These are phyloP conservation scores for Diaporthe nobilis DNA, from an alignment of 2,329 filamentous ascomycete species.

Conservation along the genomic window DNA sequence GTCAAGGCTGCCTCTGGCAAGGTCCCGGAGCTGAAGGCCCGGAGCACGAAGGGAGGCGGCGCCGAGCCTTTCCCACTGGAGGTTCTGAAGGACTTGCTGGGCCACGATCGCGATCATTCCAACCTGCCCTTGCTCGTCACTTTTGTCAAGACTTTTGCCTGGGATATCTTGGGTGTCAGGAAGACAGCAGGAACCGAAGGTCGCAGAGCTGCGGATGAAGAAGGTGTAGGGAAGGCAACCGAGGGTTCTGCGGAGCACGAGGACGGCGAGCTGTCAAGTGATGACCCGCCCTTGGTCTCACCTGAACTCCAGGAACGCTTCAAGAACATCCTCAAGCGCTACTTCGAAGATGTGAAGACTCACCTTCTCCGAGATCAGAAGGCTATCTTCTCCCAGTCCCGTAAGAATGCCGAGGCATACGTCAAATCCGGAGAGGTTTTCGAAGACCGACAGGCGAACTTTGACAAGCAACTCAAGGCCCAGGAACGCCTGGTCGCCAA, in stretches of 20 bases:
- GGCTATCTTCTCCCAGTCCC: slow-evolving; percentile 85
- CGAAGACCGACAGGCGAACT: slow-evolving; percentile 95
- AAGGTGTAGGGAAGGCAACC: slow-evolving; percentile 74
- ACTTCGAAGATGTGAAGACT: slow-evolving; percentile 92
- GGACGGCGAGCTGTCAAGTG: slow-evolving; percentile 56
- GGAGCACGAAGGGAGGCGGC: slow-evolving; percentile 73
- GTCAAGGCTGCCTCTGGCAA: slow-evolving; percentile 75
- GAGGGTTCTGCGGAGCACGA: slow-evolving; percentile 62
- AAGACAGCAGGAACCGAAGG: slow-evolving; percentile 71
- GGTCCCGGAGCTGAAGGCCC: slow-evolving; percentile 70
- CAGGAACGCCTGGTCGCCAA: slow-evolving; percentile 93
- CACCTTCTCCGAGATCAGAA: slow-evolving; percentile 95
- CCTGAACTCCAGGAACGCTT: slow-evolving; percentile 88
- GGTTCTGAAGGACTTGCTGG: slow-evolving; percentile 96
- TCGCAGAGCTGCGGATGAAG: slow-evolving; percentile 87
- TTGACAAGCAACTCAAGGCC: slow-evolving; percentile 92
- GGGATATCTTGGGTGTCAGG: slow-evolving; percentile 92
- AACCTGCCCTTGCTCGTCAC: slow-evolving; percentile 93
- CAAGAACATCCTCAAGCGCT: slow-evolving; percentile 85
- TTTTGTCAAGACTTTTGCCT: slow-evolving; percentile 96
- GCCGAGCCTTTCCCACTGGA: slow-evolving; percentile 96
- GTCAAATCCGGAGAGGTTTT: slow-evolving; percentile 99
- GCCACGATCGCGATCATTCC: slow-evolving; percentile 91
- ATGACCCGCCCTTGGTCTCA: slow-evolving; percentile 82
- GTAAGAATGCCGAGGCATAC: slow-evolving; percentile 97